Base-by-base conservation (phyloP, 257 asterid species). In the Capsicum chinense region DNA sequence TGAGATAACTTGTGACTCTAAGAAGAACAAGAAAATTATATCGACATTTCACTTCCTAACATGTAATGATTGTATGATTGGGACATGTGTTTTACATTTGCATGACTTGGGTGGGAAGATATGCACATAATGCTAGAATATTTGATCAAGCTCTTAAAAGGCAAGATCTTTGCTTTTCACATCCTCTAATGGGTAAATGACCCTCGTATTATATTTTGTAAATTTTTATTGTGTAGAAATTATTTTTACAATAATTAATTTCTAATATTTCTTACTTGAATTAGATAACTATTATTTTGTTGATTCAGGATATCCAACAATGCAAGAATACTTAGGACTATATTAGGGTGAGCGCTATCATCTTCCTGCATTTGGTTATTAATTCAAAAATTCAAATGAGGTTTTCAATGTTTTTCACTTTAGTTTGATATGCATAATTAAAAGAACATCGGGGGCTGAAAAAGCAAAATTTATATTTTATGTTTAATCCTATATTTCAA, bases 41-140 rank as follows among this genome's bases (percentile, higher is more conserved):
- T 80, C 13, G 47, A 76, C 3, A 37, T 66, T 26, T 21, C 5
- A 15, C 37, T 6, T 62, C 66, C 1, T 71, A 84, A 68, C 79
- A 33, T 10, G 9, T 62, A 0, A 16, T 84, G 84, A 81, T 1
- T 4, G 74, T 54, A 81, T 42, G 48, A 79, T 16, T 84, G 57
- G 12, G 81, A 80, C 50, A 62, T 42, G 74, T 44, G 35, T 0
- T 79, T 84, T 62, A 56, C 70, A 11, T 84, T 79, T 64, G 81
- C 57, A 6, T 52, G 47, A 39, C 33, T 50, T 7, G 56, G 81
- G 4, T 79, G 62, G 73, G 74, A 84, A 56, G 9, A 10, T 14
- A 66, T 13, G 5, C 73, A 66, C 47, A 33, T 66, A 19, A 66
- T 67, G 50, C 19, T 15, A 14, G 19, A 14, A 67, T 35, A 67